Evolutionary conservation across 352 stramenopile species (phyloP).

Genomic region (Phytophthora fragariaefolia): DNA sequence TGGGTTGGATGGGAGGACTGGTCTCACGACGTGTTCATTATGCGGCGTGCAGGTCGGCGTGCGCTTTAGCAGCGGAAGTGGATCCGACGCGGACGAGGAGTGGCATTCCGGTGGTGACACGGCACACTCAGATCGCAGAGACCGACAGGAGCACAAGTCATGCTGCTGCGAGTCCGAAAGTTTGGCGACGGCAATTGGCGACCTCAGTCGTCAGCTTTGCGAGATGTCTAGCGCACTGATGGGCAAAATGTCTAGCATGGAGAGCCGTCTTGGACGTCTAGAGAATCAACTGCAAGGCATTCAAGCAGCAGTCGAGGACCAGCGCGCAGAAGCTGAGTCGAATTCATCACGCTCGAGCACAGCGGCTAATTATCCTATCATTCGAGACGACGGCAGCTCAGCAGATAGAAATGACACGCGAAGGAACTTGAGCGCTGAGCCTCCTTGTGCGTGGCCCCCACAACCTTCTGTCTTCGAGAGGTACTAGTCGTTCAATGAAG

Average conservation of each 20-base stretch:
- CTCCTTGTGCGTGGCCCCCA: slow-evolving; percentile 45
- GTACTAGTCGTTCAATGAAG: slow-evolving; percentile 13
- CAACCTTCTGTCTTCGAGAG: slow-evolving; percentile 48
- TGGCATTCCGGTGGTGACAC: neutral
- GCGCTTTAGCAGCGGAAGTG: slow-evolving; percentile 3
- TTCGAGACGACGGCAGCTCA: slow-evolving; percentile 2
- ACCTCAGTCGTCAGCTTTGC: slow-evolving; percentile 43
- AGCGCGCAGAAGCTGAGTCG: slow-evolving; percentile 10
- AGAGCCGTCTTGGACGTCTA: slow-evolving; percentile 38
- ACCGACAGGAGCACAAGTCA: neutral
- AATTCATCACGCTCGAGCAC: slow-evolving; percentile 1
- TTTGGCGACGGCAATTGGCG: slow-evolving; percentile 20
- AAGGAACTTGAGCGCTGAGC: slow-evolving; percentile 27
- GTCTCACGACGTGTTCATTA: neutral
- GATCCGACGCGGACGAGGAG: neutral
- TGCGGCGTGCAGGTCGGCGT: slow-evolving; percentile 1
- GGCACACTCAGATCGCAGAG: slow-evolving; percentile 6
- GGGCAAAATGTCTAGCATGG: slow-evolving; percentile 47
- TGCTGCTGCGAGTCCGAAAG: slow-evolving; percentile 14
- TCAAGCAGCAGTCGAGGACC: slow-evolving; percentile 20
- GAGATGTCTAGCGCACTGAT: slow-evolving; percentile 40
- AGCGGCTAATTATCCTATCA: neutral
- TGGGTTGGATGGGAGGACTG: neutral
- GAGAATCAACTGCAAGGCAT: slow-evolving; percentile 42
- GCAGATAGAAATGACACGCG: neutral